These are phyloP conservation scores for Posidonia australis DNA, from an alignment of 106 monocot genomes.

Conservation along the genomic window DNA sequence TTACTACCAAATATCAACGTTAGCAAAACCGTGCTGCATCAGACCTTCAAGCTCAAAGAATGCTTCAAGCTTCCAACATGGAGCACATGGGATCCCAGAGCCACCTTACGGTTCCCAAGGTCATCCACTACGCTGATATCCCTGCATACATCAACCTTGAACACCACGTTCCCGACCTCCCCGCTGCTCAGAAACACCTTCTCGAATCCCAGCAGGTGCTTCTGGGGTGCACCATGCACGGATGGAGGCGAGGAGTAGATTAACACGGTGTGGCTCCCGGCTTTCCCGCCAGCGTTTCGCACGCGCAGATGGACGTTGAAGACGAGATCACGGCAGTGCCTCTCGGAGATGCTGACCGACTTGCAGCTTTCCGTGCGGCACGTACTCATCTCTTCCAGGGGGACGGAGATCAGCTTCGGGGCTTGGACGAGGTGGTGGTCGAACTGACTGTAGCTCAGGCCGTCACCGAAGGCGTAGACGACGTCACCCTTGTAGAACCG, in stretches of 20 bases:
- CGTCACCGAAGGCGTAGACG: conserved; percentile 75
- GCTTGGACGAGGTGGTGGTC: conserved; percentile 47
- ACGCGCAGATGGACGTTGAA: conserved; percentile 57
- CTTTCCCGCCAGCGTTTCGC: conserved; percentile 35
- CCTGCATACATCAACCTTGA: conserved; percentile 78
- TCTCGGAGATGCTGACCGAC: conserved; percentile 38
- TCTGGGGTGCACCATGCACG: conserved; percentile 60
- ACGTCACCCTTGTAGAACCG: conserved; percentile 86
- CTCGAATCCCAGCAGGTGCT: conserved; percentile 79
- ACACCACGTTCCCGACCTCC: conserved; percentile 37
- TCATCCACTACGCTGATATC: conserved; percentile 83
- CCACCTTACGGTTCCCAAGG: conserved; percentile 55
- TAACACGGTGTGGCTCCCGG: conserved; percentile 63
- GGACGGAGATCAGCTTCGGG: conserved; percentile 41
- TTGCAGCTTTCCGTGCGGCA: conserved; percentile 40
- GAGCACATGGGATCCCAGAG: conserved; percentile 63
- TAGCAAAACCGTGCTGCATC: no score
- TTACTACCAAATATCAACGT: no score
- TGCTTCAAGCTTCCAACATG: conserved; percentile 84
- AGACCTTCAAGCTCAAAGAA: conserved; percentile 58
- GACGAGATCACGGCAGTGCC: conserved; percentile 28
- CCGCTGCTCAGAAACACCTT: conserved; percentile 43
- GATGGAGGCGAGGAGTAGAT: conserved; percentile 68
- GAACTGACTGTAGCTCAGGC: conserved; percentile 66
- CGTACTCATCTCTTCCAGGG: conserved; percentile 40